These are phyloP conservation scores for Chrysoporthe deuterocubensis DNA, from an alignment of 2,329 filamentous ascomycete genomes.

Conservation along the genomic window DNA sequence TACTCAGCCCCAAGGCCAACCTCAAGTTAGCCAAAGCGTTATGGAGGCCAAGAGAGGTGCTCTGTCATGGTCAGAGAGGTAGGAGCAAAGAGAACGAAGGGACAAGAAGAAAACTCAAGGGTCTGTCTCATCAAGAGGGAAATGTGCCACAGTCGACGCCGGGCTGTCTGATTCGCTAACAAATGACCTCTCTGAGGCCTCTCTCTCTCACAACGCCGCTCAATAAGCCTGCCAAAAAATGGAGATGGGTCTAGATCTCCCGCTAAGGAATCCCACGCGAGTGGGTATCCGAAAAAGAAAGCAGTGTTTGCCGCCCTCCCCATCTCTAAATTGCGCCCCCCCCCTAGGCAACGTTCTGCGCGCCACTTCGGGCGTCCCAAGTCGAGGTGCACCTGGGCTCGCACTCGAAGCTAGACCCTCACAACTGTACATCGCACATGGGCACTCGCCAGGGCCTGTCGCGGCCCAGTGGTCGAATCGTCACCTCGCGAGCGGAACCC, in stretches of 20 bases:
- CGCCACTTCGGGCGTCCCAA: background rate
- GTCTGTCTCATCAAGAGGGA: background rate
- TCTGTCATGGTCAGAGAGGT: background rate
- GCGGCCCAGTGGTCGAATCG: background rate
- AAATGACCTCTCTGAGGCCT: background rate
- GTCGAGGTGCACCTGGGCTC: background rate
- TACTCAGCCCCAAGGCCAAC: too few species aligned
- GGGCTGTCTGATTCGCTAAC: conserved; percentile 4
- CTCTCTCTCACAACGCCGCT: background rate
- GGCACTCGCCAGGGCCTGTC: background rate
- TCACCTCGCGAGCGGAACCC: background rate
- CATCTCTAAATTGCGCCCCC: background rate
- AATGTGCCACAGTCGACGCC: background rate
- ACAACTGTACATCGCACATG: background rate
- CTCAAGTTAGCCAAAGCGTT: background rate
- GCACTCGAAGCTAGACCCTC: background rate
- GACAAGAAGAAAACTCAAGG: background rate
- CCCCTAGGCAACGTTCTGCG: too few species aligned
- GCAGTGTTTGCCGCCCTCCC: background rate
- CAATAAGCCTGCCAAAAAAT: background rate
- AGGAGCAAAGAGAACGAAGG: background rate
- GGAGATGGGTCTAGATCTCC: background rate
- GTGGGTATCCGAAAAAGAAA: conserved; percentile 4
- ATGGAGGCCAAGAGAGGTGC: too few species aligned
- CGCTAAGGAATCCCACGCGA: background rate